These are phyloP conservation scores for Sphagnurus paluster DNA, from an alignment of 1,284 basidiomycete species.

Conservation along the genomic window DNA sequence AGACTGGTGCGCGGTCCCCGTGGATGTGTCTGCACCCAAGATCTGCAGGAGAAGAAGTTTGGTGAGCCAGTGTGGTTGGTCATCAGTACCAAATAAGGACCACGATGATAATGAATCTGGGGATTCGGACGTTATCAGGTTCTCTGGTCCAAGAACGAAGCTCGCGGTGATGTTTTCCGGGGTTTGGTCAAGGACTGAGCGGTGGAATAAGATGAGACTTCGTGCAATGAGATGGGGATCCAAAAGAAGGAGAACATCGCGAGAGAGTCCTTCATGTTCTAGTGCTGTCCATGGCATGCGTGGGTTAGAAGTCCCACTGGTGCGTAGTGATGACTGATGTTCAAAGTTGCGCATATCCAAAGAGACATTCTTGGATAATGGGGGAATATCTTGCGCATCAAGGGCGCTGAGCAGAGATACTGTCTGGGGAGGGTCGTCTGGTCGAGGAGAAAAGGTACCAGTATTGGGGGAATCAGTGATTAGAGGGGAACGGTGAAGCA, in stretches of 20 bases:
- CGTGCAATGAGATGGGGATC: conserved; percentile 58
- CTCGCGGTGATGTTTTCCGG: conserved; percentile 52
- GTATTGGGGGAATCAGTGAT: conserved; percentile 44
- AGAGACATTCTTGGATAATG: conserved; percentile 20
- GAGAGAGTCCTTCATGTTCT: conserved; percentile 66
- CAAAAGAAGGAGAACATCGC: conserved; percentile 58
- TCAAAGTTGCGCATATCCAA: conserved; percentile 25
- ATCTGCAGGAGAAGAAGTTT: conserved; percentile 68
- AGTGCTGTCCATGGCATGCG: conserved; percentile 47
- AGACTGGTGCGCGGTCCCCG: conserved; percentile 11
- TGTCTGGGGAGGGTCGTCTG: conserved; percentile 42
- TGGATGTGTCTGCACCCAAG: conserved; percentile 53
- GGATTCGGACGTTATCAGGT: conserved; percentile 17
- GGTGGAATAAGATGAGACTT: conserved; percentile 62
- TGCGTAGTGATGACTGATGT: conserved; percentile 21
- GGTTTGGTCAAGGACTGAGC: conserved; percentile 46
- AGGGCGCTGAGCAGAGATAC: conserved; percentile 48
- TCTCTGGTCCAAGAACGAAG: conserved; percentile 37
- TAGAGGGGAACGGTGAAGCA: conserved; percentile 50
- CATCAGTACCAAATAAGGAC: conserved; percentile 65
- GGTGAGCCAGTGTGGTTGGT: conserved; percentile 77
- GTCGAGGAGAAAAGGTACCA: conserved; percentile 62
- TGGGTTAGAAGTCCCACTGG: conserved; percentile 15
- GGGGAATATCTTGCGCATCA: conserved; percentile 25
- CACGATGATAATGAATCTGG: conserved; percentile 21